Evolutionary conservation across 1,284 basidiomycete genomes (phyloP), one percentile per base, ranked within the genome.

Genomic region (Cryptococcus sp.): DNA sequence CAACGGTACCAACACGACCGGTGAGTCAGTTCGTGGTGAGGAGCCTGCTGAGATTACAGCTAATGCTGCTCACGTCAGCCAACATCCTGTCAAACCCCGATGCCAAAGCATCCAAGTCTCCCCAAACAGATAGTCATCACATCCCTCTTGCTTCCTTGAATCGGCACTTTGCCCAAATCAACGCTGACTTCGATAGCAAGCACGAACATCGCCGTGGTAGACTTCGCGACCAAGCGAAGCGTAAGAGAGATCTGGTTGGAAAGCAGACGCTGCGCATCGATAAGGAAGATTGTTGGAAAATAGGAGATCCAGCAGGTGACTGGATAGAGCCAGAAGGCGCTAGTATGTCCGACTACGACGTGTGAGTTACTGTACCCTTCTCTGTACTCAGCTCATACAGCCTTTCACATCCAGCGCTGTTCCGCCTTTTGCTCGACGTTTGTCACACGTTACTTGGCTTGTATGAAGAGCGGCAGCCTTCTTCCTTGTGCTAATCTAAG

Each of bases 371-470:
- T 13, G 13, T 35, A 8, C 10, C 13, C 30, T 35, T 35, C 27
- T 5, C 7, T 35, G 30, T 35, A 8, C 30, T 35, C 8, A 5
- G 8, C 30, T 35, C 13, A 35, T 35, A 35, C 7, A 35, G 13
- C 13, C 20, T n/a, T 25, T 25, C 25, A 25, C 25, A 3, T 25
- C 3, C 47, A 69, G 68, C 13, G 54, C 66, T 11, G 58, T 58
- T 11, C 66, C 72, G 2, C 74, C 74, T 1, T 76, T 75, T 60
- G 41, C 51, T 1, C 60, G 74, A 45, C 49, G 73, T 76, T 47
- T 42, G 71, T 58, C 20, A 15, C 7, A 38, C 15, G 7, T 20
- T 17, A 13, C 20, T 20, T 38, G 16, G 17, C 16, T 42, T 3
- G 22, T 23, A 10, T 38, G 17, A 19, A 55, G n/a, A 41, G n/a